Evolutionary conservation across 257 asterid genomes (phyloP).

Genomic region (Haberlea rhodopensis): DNA sequence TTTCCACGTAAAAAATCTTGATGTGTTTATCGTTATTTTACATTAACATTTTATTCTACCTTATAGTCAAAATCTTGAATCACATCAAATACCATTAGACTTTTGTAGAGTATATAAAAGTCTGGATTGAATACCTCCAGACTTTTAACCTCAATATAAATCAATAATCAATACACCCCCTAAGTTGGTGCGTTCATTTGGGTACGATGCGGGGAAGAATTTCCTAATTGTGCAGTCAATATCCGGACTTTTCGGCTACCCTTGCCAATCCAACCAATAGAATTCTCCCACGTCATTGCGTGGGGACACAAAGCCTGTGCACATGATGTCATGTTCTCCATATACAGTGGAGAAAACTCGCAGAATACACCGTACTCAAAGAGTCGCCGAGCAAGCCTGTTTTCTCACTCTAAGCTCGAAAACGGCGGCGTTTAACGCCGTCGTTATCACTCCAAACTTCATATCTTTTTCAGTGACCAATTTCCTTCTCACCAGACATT

Average conservation of each 20-base stretch:
- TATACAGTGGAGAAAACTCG: slow-evolving; percentile 5
- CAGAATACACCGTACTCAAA: slow-evolving; percentile 18
- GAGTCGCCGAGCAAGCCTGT: slow-evolving; percentile 18
- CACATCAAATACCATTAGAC: too few species aligned
- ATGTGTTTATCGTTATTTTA: too few species aligned
- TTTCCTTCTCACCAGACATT: slow-evolving; percentile 19
- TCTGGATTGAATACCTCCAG: too few species aligned
- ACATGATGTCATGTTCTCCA: slow-evolving; percentile 16
- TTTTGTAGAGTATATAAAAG: too few species aligned
- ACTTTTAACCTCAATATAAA: too few species aligned
- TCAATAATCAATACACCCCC: too few species aligned
- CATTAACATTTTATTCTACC: too few species aligned
- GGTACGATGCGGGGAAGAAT: too few species aligned
- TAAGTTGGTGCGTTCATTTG: too few species aligned
- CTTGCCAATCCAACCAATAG: slow-evolving; percentile 2
- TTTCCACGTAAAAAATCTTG: too few species aligned
- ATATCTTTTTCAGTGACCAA: slow-evolving; percentile 18
- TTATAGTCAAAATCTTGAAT: too few species aligned
- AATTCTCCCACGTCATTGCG: slow-evolving; percentile 2
- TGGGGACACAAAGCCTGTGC: background rate
- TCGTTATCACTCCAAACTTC: slow-evolving; percentile 16
- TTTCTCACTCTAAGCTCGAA: slow-evolving; percentile 7
- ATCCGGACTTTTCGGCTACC: background rate
- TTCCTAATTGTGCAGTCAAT: background rate
- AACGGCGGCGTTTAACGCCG: slow-evolving; percentile 44